These are phyloP conservation scores for Steccherinum ochraceum DNA, from an alignment of 768 basidiomycete genomes.

Conservation along the genomic window DNA sequence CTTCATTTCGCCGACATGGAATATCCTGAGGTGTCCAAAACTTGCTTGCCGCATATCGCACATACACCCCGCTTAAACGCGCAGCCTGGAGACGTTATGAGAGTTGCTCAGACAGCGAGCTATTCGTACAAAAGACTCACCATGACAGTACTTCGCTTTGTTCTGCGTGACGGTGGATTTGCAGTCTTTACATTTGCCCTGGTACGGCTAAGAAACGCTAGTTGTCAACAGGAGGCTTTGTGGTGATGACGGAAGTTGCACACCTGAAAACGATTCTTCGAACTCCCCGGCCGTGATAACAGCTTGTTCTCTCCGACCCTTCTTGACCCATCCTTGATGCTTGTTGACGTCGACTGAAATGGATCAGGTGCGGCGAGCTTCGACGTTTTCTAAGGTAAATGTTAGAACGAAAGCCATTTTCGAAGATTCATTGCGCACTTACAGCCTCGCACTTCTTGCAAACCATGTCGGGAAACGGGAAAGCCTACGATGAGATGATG, in stretches of 20 bases:
- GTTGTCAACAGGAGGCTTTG: not conserved
- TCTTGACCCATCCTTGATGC: conserved; percentile 75
- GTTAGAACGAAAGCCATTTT: conserved; percentile 11
- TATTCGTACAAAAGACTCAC: conserved; percentile 33
- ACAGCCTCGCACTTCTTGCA: conserved; percentile 84
- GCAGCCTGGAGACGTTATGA: conserved; percentile 46
- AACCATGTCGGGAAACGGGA: conserved; percentile 47
- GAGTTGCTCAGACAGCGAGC: not conserved
- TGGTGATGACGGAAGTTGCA: no score
- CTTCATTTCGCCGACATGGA: conserved; percentile 81
- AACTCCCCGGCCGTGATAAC: conserved; percentile 58
- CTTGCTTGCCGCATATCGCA: conserved; percentile 82
- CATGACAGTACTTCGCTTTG: conserved; percentile 85
- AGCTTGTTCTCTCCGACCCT: conserved; percentile 80
- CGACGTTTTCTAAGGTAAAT: conserved; percentile 67
- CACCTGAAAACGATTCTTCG: conserved; percentile 76
- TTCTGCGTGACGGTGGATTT: conserved; percentile 82
- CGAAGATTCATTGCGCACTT: conserved; percentile 11
- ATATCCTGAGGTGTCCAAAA: conserved; percentile 78
- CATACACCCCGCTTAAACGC: conserved; percentile 85
- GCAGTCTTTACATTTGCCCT: conserved; percentile 83
- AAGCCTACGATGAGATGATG: not conserved
- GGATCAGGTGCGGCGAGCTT: conserved; percentile 89
- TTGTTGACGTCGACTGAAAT: conserved; percentile 63
- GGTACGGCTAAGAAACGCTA: conserved; percentile 60